A percentile compares a stretch with the other conserved stretches of the same genome.
These are phyloP conservation scores for Cordyceps fumosorosea DNA, from an alignment of 2,329 filamentous ascomycete genomes.

Conservation along the genomic window DNA sequence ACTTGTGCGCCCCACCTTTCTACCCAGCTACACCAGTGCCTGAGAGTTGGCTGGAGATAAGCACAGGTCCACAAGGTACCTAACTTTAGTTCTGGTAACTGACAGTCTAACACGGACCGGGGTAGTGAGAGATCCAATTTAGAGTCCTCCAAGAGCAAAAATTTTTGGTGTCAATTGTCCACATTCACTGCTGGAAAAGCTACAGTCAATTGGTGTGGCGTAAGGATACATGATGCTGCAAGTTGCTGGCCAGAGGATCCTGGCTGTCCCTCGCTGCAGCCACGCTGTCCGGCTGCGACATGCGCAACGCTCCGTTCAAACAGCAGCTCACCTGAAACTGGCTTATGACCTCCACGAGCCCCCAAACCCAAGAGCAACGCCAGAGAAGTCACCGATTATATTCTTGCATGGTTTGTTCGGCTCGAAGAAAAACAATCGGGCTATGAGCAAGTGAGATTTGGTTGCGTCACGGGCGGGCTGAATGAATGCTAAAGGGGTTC, in stretches of 20 bases:
- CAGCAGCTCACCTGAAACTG: conserved; percentile 27
- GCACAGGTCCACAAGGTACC: too few relatives aligned
- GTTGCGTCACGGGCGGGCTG: conserved; percentile 10
- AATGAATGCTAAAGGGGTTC: conserved; percentile 11
- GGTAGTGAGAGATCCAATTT: neutral
- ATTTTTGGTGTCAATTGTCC: neutral
- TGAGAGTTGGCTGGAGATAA: neutral
- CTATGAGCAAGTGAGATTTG: conserved; percentile 77
- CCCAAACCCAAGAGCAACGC: conserved; percentile 30
- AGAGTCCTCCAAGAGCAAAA: neutral
- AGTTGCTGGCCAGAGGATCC: neutral
- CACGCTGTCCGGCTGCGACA: neutral
- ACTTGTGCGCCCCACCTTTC: conserved; percentile 10
- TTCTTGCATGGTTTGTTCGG: conserved; percentile 92
- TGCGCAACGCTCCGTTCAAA: neutral
- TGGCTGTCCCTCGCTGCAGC: neutral
- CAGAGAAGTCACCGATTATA: conserved; percentile 58
- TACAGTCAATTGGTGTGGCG: neutral
- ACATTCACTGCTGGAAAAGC: neutral
- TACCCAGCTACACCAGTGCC: neutral
- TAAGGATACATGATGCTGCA: neutral
- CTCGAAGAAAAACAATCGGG: conserved; percentile 90
- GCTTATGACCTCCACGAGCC: conserved; percentile 64
- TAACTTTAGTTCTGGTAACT: too few relatives aligned
- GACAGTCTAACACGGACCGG: too few relatives aligned